Base-by-base conservation (phyloP, 2,329 filamentous ascomycete species). In the Setomelanomma holmii region DNA sequence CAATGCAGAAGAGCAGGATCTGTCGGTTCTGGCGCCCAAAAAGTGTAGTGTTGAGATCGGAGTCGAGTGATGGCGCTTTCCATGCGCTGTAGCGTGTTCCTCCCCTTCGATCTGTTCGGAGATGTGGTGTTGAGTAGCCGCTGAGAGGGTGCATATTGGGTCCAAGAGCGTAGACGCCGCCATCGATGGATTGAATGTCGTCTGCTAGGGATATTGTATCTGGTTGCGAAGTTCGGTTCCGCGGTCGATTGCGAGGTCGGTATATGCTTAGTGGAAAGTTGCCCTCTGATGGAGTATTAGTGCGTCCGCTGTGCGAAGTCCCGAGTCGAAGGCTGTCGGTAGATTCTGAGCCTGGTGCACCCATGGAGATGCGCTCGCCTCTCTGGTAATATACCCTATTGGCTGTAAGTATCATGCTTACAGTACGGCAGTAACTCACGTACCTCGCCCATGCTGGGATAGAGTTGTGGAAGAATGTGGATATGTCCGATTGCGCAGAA, bases 11-110 rank as follows among this genome's bases (percentile, higher is more conserved):
- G 42, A 90, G 78, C 45, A 89, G 78, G 23, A 93, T 82, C 73
- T 96, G 91, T 40, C 86, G 76, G 67, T 93, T 93, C 55, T 89
- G 84, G 57, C 84, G 83, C 44, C 86, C 87, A 57, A 89, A 80
- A 3, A 85, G 67, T 14, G 83, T 81, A 30, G 83, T 84, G 34
- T 86, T 84, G 2, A 83, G 75, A 8, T 83, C 83, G 75, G 87
- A 89, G 53, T 86, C 84, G 19, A 89, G 77, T 1, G 86, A 87
- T 1, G 91, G 91, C 1, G 90, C 86, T 54, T 87, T 85, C 89
- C 90, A 95, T 14, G 86, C 79, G 66, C 84, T 89, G 61, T 76
- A 53, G 61, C 73, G 60, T 79, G 84, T 64, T 33, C 52, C 79
- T 75, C 48, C 80, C 79, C 40, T 84, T 24, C 64, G 65, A 39